Conservation (phyloP, 2,329 filamentous ascomycete species). For the Ophiostoma piceae region DNA sequence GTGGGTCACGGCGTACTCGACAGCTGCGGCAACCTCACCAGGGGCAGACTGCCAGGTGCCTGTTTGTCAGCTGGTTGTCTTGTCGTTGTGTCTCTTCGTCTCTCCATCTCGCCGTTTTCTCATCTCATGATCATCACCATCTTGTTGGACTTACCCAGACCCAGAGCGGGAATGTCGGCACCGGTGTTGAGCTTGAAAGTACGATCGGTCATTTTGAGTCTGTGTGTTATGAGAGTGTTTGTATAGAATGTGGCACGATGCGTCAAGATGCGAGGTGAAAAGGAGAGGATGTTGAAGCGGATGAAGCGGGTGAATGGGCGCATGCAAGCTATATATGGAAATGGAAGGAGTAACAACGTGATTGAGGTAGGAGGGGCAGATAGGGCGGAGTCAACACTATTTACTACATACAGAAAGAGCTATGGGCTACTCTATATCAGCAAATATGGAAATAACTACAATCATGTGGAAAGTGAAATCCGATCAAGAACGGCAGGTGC, state of each 20-base stretch:
- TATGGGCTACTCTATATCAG: background rate
- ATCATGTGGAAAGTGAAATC: conserved; percentile 5
- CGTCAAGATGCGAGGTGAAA: background rate
- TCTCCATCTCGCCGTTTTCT: background rate
- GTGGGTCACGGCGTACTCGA: conserved; percentile 52
- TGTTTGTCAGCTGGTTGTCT: conserved; percentile 30
- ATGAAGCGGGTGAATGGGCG: background rate
- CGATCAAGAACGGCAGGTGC: background rate
- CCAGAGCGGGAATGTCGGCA: conserved; percentile 57
- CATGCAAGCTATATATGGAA: background rate
- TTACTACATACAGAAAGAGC: background rate
- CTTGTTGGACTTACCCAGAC: conserved; percentile 44
- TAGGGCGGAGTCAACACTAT: background rate
- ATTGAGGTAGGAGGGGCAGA: background rate
- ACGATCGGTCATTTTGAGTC: conserved; percentile 46
- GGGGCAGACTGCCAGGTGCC: conserved; percentile 61
- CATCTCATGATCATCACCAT: background rate
- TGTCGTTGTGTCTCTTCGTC: background rate
- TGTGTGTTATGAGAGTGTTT: background rate
- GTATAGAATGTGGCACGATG: too few species aligned
- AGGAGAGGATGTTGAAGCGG: background rate
- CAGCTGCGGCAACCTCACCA: conserved; percentile 54
- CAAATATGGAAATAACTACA: too few species aligned
- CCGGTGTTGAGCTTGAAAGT: conserved; percentile 62
- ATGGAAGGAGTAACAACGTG: too few species aligned